phyloP scores from a whole-genome alignment of 1,284 basidiomycete species.

The Austroboletus novae-zelandiae region DNA sequence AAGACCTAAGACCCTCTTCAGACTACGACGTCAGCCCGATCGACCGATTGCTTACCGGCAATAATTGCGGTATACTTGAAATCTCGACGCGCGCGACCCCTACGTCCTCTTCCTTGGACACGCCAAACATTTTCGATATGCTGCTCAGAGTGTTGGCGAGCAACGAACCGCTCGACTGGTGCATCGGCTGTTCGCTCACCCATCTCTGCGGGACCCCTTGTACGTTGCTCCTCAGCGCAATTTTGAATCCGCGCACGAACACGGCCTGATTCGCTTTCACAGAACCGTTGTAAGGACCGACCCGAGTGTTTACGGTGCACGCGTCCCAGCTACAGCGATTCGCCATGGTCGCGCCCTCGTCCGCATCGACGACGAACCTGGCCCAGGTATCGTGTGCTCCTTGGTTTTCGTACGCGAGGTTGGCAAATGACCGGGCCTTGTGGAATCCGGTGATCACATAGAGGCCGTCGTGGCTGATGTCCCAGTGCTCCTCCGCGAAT shows the following conservation, averaged over 20 bases:
- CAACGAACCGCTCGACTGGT: slow-evolving; percentile 16
- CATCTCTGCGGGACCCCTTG: slow-evolving; percentile 24
- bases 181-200: slow-evolving; percentile 13
- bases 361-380: slow-evolving; percentile 11
- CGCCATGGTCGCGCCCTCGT: slow-evolving; percentile 1
- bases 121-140: slow-evolving; percentile 16
- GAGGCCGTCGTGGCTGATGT: slow-evolving; percentile 22
- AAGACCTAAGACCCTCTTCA: slow-evolving; percentile 17
- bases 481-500: slow-evolving; percentile 21
- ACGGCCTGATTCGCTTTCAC: slow-evolving; percentile 20
- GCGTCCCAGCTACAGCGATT: slow-evolving; percentile 16
- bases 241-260: slow-evolving; percentile 29
- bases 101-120: neutral
- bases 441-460: slow-evolving; percentile 27
- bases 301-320: slow-evolving; percentile 18
- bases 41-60: slow-evolving; percentile 12
- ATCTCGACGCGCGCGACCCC: slow-evolving; percentile 13
- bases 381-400: slow-evolving; percentile 11
- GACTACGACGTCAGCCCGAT: neutral
- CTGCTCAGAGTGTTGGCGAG: slow-evolving; percentile 17
- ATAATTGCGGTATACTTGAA: slow-evolving; percentile 17
- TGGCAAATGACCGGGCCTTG: slow-evolving; percentile 23
- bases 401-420: slow-evolving; percentile 20
- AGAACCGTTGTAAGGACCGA: slow-evolving; percentile 11
- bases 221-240: slow-evolving; percentile 16